A percentile compares a stretch with the other conserved stretches of the same genome.
Conservation (phyloP, 306 rosid species). For the Potentilla sterilis region DNA sequence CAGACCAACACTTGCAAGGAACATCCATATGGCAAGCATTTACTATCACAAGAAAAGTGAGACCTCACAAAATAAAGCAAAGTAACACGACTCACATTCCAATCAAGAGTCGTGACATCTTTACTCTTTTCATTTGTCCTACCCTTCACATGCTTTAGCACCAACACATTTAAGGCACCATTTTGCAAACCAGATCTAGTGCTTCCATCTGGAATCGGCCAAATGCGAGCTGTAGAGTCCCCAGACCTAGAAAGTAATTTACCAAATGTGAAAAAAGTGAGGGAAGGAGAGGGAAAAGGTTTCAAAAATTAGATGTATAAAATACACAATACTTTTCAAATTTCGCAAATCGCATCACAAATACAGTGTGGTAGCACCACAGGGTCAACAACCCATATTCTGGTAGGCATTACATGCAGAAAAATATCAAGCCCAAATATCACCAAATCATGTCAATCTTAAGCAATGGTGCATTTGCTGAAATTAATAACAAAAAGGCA, state of each 20-base stretch:
- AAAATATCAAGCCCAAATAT: not conserved
- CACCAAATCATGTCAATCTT: not conserved
- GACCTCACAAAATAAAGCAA: not conserved
- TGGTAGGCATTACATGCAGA: not conserved
- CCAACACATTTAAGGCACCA: constrained; percentile 56
- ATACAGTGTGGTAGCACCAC: not conserved
- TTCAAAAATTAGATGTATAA: not conserved
- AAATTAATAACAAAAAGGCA: not conserved
- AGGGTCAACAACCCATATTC: not conserved
- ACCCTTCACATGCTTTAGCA: constrained; percentile 89
- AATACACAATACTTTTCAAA: not conserved
- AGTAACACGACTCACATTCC: constrained; percentile 72
- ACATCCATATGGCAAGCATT: not conserved
- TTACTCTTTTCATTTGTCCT: constrained; percentile 76
- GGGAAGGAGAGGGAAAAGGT: not conserved
- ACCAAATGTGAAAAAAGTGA: not conserved
- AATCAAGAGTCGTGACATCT: constrained; percentile 91
- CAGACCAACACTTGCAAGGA: not conserved
- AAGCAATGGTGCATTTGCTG: not conserved
- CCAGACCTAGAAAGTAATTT: constrained; percentile 58
- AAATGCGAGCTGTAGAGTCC: constrained; percentile 96
- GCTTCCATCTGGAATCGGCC: constrained; percentile 75
- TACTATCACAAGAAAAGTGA: not conserved
- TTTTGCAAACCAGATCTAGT: constrained; percentile 48
- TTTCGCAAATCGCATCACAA: not conserved